Evolutionary conservation across 2,329 filamentous ascomycete genomes (phyloP), one percentile per base, ranked within the genome.

Genomic region (Karstenula rhodostoma): DNA sequence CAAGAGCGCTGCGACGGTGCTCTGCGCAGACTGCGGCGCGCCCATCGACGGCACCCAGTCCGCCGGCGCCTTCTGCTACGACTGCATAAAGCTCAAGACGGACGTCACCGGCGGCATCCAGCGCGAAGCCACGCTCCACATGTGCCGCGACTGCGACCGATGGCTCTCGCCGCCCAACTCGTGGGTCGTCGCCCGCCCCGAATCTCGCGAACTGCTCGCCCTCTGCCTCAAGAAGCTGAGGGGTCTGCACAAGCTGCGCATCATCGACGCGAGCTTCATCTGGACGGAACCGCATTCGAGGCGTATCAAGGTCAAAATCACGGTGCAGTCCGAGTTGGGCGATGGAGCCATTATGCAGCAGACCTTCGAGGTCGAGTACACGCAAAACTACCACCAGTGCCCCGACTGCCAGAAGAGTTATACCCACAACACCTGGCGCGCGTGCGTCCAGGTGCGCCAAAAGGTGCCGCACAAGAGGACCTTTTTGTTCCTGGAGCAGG

Each of bases 211-310:
- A 82, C 85, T 99, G 59, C 85, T 99, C 56, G 94, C 95, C 6
- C 82, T 99, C 49, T 99, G 95, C 79, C 84, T 99, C 67, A 90
- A 93, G 75, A 96, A 95, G 79, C 81, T 99, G 65, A 85, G 91
- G 65, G 94, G 94, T 32, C 81, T 99, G 65, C 88, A 90, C 77
- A 96, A 95, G 82, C 92, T 96, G 68, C 87, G 95, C 63, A 95
- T 99, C 73, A 94, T 97, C 73, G 95, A 99, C 77, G 95, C 95
- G 49, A 91, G 89, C 72, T 99, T 98, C 76, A 91, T 98, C 75
- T 99, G 95, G 95, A 99, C 95, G 1, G 95, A 99, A 79, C 94
- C 95, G 12, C 95, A 99, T 81, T 97, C 94, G 71, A 86, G 93
- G 74, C 86, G 95, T 76, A 86, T 98, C 66, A 96, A 94, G 81